phyloP scores from a whole-genome alignment of 1,284 basidiomycete genomes.

The Mycena citricolor region DNA sequence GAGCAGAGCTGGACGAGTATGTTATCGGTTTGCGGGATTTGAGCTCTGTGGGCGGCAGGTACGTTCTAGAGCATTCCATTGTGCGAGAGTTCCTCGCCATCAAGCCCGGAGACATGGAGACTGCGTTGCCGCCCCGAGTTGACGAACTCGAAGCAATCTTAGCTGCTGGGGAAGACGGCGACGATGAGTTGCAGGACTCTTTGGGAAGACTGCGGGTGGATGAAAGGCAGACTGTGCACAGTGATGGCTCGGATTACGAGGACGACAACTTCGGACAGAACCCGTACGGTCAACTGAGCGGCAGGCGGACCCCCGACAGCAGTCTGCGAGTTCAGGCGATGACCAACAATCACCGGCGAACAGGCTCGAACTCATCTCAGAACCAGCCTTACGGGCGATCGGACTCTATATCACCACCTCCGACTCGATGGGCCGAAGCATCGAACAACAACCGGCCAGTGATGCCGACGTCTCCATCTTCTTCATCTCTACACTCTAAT shows the following conservation, averaged over 20 bases:
- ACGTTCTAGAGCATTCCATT: constrained; percentile 81
- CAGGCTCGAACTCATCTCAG: constrained; percentile 46
- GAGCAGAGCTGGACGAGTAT: constrained; percentile 88
- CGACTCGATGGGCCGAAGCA: constrained; percentile 18
- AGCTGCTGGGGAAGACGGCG: constrained; percentile 34
- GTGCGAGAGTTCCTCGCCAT: constrained; percentile 85
- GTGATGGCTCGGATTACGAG: constrained; percentile 61
- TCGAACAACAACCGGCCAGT: constrained; percentile 12
- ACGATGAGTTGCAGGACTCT: constrained; percentile 45
- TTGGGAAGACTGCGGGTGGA: constrained; percentile 49
- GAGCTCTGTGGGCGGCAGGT: constrained; percentile 62
- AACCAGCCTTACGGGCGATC: constrained; percentile 14
- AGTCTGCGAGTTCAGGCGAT: no score
- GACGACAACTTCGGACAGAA: constrained; percentile 42
- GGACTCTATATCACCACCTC: constrained; percentile 13
- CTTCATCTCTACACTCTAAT: constrained; percentile 16
- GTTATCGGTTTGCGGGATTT: constrained; percentile 77
- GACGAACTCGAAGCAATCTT: constrained; percentile 59
- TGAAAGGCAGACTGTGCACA: constrained; percentile 42
- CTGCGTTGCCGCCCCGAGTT: constrained; percentile 57
- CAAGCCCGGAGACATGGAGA: constrained; percentile 85
- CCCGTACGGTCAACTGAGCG: constrained; percentile 26
- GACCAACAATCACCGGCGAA: constrained; percentile 49
- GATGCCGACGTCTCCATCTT: constrained; percentile 17
- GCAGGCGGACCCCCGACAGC: constrained; percentile 34